Evolutionary conservation across 306 rosid genomes (phyloP), one percentile per base, ranked within the genome.

Genomic region (Gastrolobium bilobum): DNA sequence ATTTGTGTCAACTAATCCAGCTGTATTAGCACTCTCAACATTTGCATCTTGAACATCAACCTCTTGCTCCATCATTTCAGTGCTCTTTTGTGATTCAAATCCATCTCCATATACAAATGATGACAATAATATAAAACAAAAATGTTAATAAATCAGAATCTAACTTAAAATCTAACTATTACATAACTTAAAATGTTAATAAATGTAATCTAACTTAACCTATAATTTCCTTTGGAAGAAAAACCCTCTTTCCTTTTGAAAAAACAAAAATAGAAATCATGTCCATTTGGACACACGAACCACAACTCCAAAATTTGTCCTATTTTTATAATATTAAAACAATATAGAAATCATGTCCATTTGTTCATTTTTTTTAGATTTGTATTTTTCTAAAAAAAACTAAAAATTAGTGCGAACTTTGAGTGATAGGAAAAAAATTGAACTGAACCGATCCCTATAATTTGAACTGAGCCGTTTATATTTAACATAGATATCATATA

Each of bases 271-370:
- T n/a, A 54, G 2, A 14, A n/a, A n/a, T n/a, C n/a, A n/a, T n/a
- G n/a, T n/a, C n/a, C n/a, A n/a, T n/a, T 7, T 43, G 39, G 15
- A 26, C 4, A 11, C 3, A 2, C 53, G 53, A 43, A 60, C 75
- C 88, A 73, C 60, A 53, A n/a, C 30, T 9, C 10, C 4, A 29
- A 35, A 42, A 2, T 6, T 65, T 46, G 38, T 75, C 46, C 79
- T 58, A 67, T 59, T 68, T 75, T 76, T 60, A 26, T 44, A 76
- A 31, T 31, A 29, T n/a, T n/a, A 70, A 76, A 82, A 53, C 67
- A 79, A 77, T 60, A 77, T 43, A 1, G 20, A 77, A 77, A 62
- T 60, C 30, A 43, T 53, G 57, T 14, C 79, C 37, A 30, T 14
- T 58, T 74, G 29, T 42, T 43, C n/a, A n/a, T n/a, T n/a, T n/a